Evolutionary conservation across 2,329 filamentous ascomycete genomes (phyloP).

Genomic region (Ceratocystis destructans): DNA sequence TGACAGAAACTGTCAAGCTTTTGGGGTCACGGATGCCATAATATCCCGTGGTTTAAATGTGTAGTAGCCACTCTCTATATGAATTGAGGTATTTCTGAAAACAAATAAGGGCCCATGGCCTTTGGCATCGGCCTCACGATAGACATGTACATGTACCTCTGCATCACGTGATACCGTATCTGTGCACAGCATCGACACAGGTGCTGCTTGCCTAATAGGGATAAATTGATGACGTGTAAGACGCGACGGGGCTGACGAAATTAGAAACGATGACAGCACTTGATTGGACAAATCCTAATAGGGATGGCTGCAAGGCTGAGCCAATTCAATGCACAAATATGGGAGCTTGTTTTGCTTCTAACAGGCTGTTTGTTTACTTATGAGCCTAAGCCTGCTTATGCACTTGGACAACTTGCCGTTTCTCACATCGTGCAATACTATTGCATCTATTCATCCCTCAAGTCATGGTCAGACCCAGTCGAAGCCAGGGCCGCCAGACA

Average conservation of each 20-base stretch:
- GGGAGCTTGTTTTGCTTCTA: not conserved
- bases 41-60: too few relatives aligned
- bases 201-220: not conserved
- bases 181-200: not conserved
- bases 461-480: conserved; percentile 17
- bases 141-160: not conserved
- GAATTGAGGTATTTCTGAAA: too few relatives aligned
- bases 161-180: not conserved
- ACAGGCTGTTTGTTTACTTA: not conserved
- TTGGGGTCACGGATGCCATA: too few relatives aligned
- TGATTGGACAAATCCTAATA: not conserved
- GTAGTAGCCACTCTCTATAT: too few relatives aligned
- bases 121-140: too few relatives aligned
- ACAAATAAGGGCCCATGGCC: too few relatives aligned
- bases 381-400: too few relatives aligned
- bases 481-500: conserved; percentile 15
- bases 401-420: too few relatives aligned
- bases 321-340: not conserved
- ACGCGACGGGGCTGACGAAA: not conserved
- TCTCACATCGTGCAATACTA: too few relatives aligned
- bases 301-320: not conserved
- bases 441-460: not conserved
- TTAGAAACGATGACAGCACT: not conserved
- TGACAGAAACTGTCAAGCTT: too few relatives aligned
- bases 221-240: not conserved